Percentiles rank a stretch among this genome's conserved stretches.
Evolutionary conservation across 1,284 basidiomycete species (phyloP).

Genomic region (Ustilago lituana): DNA sequence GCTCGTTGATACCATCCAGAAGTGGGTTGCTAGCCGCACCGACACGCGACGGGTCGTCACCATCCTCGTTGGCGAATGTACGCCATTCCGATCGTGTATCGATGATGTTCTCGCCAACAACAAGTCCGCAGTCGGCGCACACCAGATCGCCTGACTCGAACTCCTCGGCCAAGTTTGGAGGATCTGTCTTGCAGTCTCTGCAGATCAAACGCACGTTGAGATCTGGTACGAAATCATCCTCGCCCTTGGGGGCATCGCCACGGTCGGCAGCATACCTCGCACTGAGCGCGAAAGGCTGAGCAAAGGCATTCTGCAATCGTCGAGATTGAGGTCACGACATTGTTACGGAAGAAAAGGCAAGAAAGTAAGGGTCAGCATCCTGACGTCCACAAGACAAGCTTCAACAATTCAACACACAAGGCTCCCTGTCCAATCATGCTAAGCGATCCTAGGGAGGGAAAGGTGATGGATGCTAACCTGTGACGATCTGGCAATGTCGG

Average conservation of each 20-base stretch:
- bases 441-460: too few relatives aligned
- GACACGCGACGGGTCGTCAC: conserved; percentile 99
- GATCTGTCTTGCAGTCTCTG: conserved; percentile 90
- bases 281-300: conserved; percentile 61
- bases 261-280: conserved; percentile 60
- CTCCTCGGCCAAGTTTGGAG: conserved; percentile 94
- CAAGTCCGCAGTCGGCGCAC: conserved; percentile 93
- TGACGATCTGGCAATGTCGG: conserved; percentile 39
- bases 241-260: conserved; percentile 51
- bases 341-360: background rate
- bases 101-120: conserved; percentile 93
- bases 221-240: conserved; percentile 61
- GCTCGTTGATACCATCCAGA: conserved; percentile 87
- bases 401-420: too few relatives aligned
- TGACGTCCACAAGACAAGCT: too few relatives aligned
- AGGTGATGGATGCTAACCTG: conserved; percentile 24
- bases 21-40: conserved; percentile 93
- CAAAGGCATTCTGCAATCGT: conserved; percentile 41
- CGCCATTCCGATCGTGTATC: conserved; percentile 97
- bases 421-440: too few relatives aligned
- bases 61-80: conserved; percentile 97
- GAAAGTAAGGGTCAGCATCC: background rate
- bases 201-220: conserved; percentile 71
- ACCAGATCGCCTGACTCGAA: conserved; percentile 97
- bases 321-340: too few relatives aligned